Percentiles rank a stretch among this genome's conserved stretches.
Evolutionary conservation across 2,329 filamentous ascomycete genomes (phyloP).

Genomic region (Zelopaecilomyces penicillatus): DNA sequence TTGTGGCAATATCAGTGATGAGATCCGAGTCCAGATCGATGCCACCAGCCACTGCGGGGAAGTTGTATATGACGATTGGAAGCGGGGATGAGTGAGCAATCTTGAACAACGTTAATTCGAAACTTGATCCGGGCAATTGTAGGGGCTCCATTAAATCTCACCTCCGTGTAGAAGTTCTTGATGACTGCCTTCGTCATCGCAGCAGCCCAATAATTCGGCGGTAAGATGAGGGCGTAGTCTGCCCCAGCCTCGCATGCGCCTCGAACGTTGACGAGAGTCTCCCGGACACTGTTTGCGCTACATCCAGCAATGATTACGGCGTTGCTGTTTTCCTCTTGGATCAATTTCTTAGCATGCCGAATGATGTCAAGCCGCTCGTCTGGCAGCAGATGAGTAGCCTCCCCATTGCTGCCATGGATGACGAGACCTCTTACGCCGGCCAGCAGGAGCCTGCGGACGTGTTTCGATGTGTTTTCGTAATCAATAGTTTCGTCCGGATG

Average conservation of each 20-base stretch:
- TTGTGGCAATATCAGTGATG: slow-evolving; percentile 42
- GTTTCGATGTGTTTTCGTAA: slow-evolving; percentile 21
- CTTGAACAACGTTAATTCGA: too few relatives aligned
- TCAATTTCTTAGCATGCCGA: slow-evolving; percentile 40
- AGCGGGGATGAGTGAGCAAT: slow-evolving; percentile 51
- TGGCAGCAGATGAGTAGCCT: slow-evolving; percentile 70
- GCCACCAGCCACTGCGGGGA: slow-evolving; percentile 51
- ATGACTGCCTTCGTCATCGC: slow-evolving; percentile 7
- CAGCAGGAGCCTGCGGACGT: slow-evolving; percentile 40
- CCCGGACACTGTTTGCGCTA: slow-evolving; percentile 65
- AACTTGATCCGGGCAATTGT: too few relatives aligned
- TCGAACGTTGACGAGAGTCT: slow-evolving; percentile 61
- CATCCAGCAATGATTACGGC: slow-evolving; percentile 61
- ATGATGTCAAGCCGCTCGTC: slow-evolving; percentile 61
- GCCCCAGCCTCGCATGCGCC: slow-evolving; percentile 64
- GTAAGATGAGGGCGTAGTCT: slow-evolving; percentile 68
- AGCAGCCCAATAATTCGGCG: slow-evolving; percentile 67
- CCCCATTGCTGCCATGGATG: slow-evolving; percentile 76
- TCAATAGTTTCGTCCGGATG: slow-evolving; percentile 26
- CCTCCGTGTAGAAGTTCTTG: slow-evolving; percentile 45
- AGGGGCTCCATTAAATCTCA: too few relatives aligned
- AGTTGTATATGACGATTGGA: slow-evolving; percentile 59
- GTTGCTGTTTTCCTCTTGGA: slow-evolving; percentile 4
- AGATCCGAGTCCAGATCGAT: slow-evolving; percentile 53
- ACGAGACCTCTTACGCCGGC: slow-evolving; percentile 67